phyloP scores from a whole-genome alignment of 2,329 filamentous ascomycete species.

The Venturia pyrina region DNA sequence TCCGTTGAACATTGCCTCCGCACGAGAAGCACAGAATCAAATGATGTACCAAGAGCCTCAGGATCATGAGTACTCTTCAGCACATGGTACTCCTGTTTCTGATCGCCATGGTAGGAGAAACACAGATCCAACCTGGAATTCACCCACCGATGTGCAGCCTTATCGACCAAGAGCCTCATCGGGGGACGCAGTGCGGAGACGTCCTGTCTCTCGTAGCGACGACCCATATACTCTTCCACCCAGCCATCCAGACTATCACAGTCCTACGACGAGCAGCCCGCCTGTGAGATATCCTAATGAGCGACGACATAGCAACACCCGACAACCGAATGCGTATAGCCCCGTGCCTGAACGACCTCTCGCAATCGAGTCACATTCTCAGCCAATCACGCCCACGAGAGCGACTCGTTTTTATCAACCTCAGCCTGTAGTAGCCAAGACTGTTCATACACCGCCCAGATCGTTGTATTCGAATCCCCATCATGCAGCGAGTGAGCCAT shows the following conservation, averaged over 20 bases:
- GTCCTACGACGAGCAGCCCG: conserved; percentile 6
- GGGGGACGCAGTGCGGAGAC: conserved; percentile 1
- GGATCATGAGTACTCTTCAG: conserved; percentile 16
- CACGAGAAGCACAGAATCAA: neutral
- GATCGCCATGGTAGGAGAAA: conserved; percentile 4
- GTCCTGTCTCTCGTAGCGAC: conserved; percentile 2
- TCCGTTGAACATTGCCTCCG: conserved; percentile 17
- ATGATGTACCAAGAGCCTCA: neutral
- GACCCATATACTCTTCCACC: conserved; percentile 8
- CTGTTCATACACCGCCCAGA: neutral
- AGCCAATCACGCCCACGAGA: conserved; percentile 2
- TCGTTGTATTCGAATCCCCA: conserved; percentile 1
- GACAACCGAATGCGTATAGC: neutral
- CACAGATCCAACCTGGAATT: conserved; percentile 5
- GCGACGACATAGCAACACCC: neutral
- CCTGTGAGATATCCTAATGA: neutral
- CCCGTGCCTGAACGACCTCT: neutral
- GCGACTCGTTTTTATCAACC: conserved; percentile 3
- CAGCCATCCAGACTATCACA: conserved; percentile 9
- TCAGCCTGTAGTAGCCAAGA: neutral
- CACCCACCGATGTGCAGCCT: neutral
- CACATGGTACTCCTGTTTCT: neutral
- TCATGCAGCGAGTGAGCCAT: conserved; percentile 5
- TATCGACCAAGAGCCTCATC: conserved; percentile 10
- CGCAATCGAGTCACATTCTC: neutral